Conservation (phyloP, 2,329 filamentous ascomycete genomes). For the Geosmithia morbida region DNA sequence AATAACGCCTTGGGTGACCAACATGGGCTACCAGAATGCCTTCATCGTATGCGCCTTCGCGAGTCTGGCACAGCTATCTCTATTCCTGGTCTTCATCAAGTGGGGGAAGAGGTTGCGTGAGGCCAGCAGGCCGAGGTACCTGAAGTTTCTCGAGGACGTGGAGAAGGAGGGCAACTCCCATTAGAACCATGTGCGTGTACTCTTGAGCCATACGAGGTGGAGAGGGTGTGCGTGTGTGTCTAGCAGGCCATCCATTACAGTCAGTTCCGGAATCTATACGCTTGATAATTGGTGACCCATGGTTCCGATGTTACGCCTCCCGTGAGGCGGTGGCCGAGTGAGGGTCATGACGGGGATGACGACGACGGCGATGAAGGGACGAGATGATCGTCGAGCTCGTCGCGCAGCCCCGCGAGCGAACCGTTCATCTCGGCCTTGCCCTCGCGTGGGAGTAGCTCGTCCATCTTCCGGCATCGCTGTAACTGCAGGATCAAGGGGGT, state of each 20-base stretch:
- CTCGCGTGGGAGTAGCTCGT: conserved; percentile 11
- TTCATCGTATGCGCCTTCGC: conserved; percentile 25
- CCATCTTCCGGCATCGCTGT: conserved; percentile 20
- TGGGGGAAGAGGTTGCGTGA: background rate
- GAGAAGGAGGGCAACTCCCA: background rate
- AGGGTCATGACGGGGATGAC: too few species aligned
- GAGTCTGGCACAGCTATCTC: conserved; percentile 9
- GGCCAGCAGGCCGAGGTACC: background rate
- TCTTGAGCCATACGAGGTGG: too few species aligned
- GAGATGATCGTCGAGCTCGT: conserved; percentile 11
- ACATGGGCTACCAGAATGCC: conserved; percentile 25
- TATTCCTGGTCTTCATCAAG: background rate
- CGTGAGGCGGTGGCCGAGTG: too few species aligned
- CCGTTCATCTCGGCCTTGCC: conserved; percentile 3
- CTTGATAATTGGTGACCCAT: too few species aligned
- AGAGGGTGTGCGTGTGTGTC: too few species aligned
- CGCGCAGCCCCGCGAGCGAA: conserved; percentile 3
- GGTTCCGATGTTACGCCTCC: too few species aligned
- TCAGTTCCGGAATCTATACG: too few species aligned
- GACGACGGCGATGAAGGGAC: conserved; percentile 23
- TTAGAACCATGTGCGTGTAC: too few species aligned
- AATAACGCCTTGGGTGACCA: conserved; percentile 27
- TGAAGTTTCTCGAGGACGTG: background rate
- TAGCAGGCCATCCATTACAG: too few species aligned
- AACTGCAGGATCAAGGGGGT: too few species aligned